A percentile compares a stretch with the other conserved stretches of the same genome.
Conservation (phyloP, 371 early-diverging fungal genomes). For the Lichtheimia ramosa region DNA sequence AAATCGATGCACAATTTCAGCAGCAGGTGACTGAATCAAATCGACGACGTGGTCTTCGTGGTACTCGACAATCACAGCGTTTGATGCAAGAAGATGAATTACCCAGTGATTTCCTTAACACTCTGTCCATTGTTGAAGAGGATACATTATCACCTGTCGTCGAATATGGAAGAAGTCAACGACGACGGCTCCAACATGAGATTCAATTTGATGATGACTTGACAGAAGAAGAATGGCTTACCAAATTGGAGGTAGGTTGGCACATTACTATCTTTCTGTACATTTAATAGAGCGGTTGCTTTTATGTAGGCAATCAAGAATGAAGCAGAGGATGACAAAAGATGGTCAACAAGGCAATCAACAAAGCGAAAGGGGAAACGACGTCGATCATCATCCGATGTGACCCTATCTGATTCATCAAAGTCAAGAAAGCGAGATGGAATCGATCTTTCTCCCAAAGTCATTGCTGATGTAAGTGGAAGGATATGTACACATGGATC, state of each 20-base stretch:
- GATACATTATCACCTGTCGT: conserved; percentile 37
- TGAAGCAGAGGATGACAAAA: conserved; percentile 64
- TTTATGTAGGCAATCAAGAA: conserved; percentile 63
- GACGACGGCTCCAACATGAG: conserved; percentile 47
- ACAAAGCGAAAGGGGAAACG: too few relatives aligned
- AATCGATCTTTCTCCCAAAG: conserved; percentile 33
- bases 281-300: background rate
- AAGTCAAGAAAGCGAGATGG: conserved; percentile 7
- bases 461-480: conserved; percentile 23
- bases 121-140: conserved; percentile 26
- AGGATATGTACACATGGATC: background rate
- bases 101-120: conserved; percentile 74
- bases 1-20: conserved; percentile 48
- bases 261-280: conserved; percentile 24
- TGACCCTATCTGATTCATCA: too few relatives aligned
- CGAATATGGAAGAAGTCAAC: conserved; percentile 62
- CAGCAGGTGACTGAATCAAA: conserved; percentile 32
- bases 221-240: conserved; percentile 91
- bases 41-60: conserved; percentile 27
- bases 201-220: conserved; percentile 91
- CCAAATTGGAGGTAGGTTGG: conserved; percentile 4
- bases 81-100: conserved; percentile 84
- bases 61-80: conserved; percentile 59
- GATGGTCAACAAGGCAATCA: too few relatives aligned
- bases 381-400: too few relatives aligned